A percentile compares a stretch with the other conserved stretches of the same genome.
Conservation (phyloP, 208 protist species). For the Lotmaria passim region DNA sequence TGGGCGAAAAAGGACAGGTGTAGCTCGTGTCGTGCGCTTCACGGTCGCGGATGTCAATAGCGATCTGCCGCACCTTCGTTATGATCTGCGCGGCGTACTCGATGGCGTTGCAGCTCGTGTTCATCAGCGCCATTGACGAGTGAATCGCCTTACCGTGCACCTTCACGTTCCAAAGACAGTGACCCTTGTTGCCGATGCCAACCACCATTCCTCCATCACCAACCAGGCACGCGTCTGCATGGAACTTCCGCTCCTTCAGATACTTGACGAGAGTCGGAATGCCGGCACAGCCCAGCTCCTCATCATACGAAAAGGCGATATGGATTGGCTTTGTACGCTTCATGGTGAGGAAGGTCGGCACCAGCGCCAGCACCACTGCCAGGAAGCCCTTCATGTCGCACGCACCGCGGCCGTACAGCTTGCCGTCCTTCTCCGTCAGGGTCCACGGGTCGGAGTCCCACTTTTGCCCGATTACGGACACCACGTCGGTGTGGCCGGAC, state of each 20-base stretch:
- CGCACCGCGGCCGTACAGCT: conserved; percentile 60
- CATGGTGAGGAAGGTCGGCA: conserved; percentile 43
- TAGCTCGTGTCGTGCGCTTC: conserved; percentile 28
- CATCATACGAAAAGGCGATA: conserved; percentile 58
- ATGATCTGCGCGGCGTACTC: conserved; percentile 58
- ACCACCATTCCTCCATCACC: conserved; percentile 32
- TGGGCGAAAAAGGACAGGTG: conserved; percentile 29
- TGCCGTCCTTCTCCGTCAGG: conserved; percentile 53
- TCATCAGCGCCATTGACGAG: conserved; percentile 49
- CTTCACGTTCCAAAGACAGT: conserved; percentile 33
- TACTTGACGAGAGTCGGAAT: conserved; percentile 35
- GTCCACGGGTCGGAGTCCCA: conserved; percentile 62
- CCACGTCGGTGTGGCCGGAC: conserved; percentile 63
- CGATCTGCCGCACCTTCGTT: conserved; percentile 41
- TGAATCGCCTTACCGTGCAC: conserved; percentile 55
- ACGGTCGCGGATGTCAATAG: conserved; percentile 33
- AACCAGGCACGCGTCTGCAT: conserved; percentile 48
- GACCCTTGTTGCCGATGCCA: conserved; percentile 47
- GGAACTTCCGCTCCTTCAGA: conserved; percentile 31
- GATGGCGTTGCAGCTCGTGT: conserved; percentile 49
- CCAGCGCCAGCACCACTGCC: conserved; percentile 44
- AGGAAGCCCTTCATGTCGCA: conserved; percentile 70
- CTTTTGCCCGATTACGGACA: conserved; percentile 62
- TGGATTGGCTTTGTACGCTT: conserved; percentile 56
- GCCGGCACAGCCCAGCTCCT: conserved; percentile 47